These are phyloP conservation scores for Neurospora tetrasperma DNA, from an alignment of 495 filamentous ascomycete genomes.

Conservation along the genomic window DNA sequence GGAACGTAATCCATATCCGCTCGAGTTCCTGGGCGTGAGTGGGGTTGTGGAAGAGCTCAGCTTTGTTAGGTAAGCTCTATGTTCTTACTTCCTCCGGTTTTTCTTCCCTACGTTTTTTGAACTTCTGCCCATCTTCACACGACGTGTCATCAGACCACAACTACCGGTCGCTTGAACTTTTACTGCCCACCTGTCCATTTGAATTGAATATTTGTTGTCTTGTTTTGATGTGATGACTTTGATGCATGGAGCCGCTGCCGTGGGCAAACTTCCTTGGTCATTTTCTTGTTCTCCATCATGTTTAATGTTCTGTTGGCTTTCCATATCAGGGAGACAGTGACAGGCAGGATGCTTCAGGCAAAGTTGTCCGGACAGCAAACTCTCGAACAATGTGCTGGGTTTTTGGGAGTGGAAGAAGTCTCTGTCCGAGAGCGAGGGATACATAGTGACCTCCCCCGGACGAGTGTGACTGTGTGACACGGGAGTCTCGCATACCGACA, in stretches of 20 bases:
- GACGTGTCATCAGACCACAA: background rate
- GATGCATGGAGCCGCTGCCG: background rate
- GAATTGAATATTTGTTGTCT: background rate
- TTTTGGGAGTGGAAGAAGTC: background rate
- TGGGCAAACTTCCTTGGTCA: background rate
- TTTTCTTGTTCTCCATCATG: background rate
- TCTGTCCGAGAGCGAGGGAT: background rate
- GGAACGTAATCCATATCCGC: constrained; percentile 14
- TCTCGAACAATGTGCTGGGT: background rate
- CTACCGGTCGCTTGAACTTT: background rate
- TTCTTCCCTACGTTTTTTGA: background rate
- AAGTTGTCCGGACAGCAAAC: background rate
- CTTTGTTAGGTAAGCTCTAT: constrained; percentile 35
- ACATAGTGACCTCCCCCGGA: background rate
- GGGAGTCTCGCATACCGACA: background rate
- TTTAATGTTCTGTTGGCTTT: background rate
- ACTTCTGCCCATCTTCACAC: background rate
- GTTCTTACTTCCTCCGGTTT: background rate
- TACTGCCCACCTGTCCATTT: background rate
- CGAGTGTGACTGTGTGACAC: background rate
- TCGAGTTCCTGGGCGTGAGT: constrained; percentile 31
- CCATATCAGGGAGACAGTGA: background rate
- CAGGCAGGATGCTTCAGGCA: background rate
- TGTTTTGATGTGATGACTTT: background rate
- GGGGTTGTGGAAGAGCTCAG: constrained; percentile 34